A percentile compares a stretch with the other conserved stretches of the same genome.
Evolutionary conservation across 2,329 filamentous ascomycete species (phyloP).

Genomic region (Colletotrichum echinochloae): DNA sequence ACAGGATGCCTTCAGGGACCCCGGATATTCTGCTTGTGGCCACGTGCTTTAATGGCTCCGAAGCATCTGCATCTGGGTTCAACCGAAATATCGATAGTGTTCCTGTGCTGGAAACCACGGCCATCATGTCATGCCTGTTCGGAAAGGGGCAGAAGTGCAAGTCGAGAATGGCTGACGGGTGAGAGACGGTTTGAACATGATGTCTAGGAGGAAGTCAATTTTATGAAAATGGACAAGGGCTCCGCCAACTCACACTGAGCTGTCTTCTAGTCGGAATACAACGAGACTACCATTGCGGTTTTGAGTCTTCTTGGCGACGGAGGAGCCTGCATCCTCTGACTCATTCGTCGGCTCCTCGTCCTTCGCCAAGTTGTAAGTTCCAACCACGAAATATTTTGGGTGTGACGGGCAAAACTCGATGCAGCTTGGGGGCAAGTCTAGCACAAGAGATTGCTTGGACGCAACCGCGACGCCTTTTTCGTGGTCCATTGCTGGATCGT

Average conservation of each 20-base stretch:
- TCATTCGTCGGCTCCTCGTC: slow-evolving; percentile 44
- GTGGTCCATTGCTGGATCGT: background rate
- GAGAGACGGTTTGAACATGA: slow-evolving; percentile 68
- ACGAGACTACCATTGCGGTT: slow-evolving; percentile 80
- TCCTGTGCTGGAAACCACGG: slow-evolving; percentile 82
- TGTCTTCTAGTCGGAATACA: slow-evolving; percentile 68
- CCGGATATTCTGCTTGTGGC: slow-evolving; percentile 59
- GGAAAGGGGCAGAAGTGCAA: slow-evolving; percentile 78
- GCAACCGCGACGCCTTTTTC: slow-evolving; percentile 45
- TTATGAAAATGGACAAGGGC: background rate
- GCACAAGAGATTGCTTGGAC: slow-evolving; percentile 61
- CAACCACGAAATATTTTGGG: slow-evolving; percentile 78
- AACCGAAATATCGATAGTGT: slow-evolving; percentile 74
- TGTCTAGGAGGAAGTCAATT: slow-evolving; percentile 52
- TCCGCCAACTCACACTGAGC: slow-evolving; percentile 64
- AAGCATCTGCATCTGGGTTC: slow-evolving; percentile 51
- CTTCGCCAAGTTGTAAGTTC: slow-evolving; percentile 83
- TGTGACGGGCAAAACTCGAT: slow-evolving; percentile 77
- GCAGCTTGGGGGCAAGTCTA: slow-evolving; percentile 81
- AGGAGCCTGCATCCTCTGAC: background rate
- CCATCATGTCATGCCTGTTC: slow-evolving; percentile 67
- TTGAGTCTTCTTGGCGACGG: slow-evolving; percentile 59
- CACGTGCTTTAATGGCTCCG: slow-evolving; percentile 54
- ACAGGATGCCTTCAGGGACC: slow-evolving; percentile 70
- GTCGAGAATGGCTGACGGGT: slow-evolving; percentile 84